phyloP scores from a whole-genome alignment of 164 flowering plant genomes.

The Aristolochia contorta region DNA sequence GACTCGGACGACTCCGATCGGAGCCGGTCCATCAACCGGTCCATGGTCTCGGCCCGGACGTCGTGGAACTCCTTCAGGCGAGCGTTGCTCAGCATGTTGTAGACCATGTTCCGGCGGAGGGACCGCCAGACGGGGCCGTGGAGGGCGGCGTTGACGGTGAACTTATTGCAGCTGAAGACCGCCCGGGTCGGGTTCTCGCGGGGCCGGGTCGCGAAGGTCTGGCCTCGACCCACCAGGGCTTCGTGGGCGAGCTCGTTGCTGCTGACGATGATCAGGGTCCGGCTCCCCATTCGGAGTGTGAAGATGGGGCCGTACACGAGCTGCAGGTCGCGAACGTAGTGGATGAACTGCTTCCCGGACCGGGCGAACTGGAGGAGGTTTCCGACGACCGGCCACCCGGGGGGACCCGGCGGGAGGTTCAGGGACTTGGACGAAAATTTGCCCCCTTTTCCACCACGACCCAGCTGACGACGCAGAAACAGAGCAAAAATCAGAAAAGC shows the following conservation, averaged over 20 bases:
- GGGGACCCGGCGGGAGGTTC: slow-evolving; percentile 84
- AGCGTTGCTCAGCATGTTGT: slow-evolving; percentile 56
- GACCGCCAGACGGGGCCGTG: slow-evolving; percentile 91
- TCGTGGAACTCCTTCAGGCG: slow-evolving; percentile 42
- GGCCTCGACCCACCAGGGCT: slow-evolving; percentile 55
- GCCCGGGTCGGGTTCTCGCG: slow-evolving; percentile 66
- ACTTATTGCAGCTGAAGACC: slow-evolving; percentile 77
- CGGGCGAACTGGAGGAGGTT: slow-evolving; percentile 79
- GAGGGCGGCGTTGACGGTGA: slow-evolving; percentile 76
- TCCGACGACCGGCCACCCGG: slow-evolving; percentile 85
- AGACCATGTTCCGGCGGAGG: slow-evolving; percentile 87
- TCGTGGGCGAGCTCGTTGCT: slow-evolving; percentile 55
- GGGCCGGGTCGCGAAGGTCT: slow-evolving; percentile 61
- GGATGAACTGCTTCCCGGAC: slow-evolving; percentile 70
- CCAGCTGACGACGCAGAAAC: too few relatives aligned
- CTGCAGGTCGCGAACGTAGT: slow-evolving; percentile 38
- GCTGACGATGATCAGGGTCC: slow-evolving; percentile 60
- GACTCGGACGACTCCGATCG: slow-evolving; percentile 34
- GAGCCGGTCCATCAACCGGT: slow-evolving; percentile 40
- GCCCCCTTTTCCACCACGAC: not conserved
- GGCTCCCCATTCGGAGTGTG: slow-evolving; percentile 67
- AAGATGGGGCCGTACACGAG: slow-evolving; percentile 63
- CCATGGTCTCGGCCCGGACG: slow-evolving; percentile 54
- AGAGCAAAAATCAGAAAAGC: too few relatives aligned
- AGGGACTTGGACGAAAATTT: slow-evolving; percentile 14